Evolutionary conservation across 805 yeast genomes (phyloP).

Genomic region (Starmera dryadoides): DNA sequence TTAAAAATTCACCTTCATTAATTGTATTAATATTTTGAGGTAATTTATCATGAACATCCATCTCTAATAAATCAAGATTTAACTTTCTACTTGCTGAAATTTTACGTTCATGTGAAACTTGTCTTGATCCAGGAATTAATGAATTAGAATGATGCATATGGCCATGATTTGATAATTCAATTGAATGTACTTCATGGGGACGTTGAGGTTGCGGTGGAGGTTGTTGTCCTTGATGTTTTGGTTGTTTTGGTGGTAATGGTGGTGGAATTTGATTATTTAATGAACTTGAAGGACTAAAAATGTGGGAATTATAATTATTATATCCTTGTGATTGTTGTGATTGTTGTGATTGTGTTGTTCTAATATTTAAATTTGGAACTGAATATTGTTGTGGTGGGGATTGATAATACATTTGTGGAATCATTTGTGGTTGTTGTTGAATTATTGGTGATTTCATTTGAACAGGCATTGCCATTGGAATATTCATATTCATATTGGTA

Average conservation of each 20-base stretch:
- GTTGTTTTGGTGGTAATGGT: neutral
- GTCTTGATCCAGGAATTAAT: no score
- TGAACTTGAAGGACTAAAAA: no score
- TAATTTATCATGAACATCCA: neutral
- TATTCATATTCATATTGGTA: no score
- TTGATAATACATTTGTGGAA: neutral
- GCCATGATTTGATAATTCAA: no score
- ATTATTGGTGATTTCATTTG: neutral
- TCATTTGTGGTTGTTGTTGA: neutral
- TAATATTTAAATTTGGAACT: neutral
- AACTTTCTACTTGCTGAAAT: no score
- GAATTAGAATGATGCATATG: no score
- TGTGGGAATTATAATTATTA: no score
- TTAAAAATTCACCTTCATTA: neutral
- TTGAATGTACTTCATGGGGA: no score
- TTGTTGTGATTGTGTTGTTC: neutral
- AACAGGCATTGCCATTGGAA: neutral
- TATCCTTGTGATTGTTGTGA: neutral
- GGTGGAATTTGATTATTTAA: neutral
- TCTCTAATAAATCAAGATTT: neutral
- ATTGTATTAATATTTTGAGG: neutral
- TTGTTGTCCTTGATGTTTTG: neutral
- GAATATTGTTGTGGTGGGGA: neutral
- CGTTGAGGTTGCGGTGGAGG: neutral
- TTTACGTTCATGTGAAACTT: no score